Evolutionary conservation across 2,329 filamentous ascomycete species (phyloP).

Genomic region (Thelonectria discophora): DNA sequence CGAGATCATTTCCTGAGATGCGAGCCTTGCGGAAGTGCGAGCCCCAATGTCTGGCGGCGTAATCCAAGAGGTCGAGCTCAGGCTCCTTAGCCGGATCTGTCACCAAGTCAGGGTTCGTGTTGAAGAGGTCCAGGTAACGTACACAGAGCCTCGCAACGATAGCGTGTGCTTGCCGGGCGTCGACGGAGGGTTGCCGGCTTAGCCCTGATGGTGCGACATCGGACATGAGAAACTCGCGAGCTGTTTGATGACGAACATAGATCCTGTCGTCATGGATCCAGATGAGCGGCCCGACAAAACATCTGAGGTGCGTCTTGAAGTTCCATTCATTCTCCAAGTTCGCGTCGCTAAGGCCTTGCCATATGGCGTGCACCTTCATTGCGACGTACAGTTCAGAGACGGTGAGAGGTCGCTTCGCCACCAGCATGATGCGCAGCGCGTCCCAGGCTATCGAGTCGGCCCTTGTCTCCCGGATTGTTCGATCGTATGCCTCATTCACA

Average conservation of each 20-base stretch:
- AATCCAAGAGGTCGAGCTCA: constrained; percentile 21
- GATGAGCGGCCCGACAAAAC: constrained; percentile 43
- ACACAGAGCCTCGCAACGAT: constrained; percentile 37
- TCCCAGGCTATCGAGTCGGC: constrained; percentile 26
- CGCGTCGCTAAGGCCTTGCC: constrained; percentile 26
- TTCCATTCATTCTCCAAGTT: constrained; percentile 35
- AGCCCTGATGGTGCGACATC: constrained; percentile 14
- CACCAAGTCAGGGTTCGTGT: not conserved
- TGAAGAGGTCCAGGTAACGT: constrained; percentile 32
- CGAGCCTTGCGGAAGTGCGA: constrained; percentile 33
- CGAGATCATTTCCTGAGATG: constrained; percentile 14
- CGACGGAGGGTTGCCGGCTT: constrained; percentile 36
- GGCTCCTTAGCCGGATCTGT: not conserved
- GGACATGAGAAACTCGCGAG: constrained; percentile 44
- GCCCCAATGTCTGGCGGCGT: constrained; percentile 35
- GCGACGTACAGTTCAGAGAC: constrained; percentile 44
- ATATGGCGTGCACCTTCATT: constrained; percentile 30
- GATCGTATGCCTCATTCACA: constrained; percentile 44
- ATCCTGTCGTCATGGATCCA: constrained; percentile 40
- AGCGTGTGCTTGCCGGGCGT: constrained; percentile 29
- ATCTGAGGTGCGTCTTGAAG: constrained; percentile 33
- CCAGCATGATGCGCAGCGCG: constrained; percentile 40
- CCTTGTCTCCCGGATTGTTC: constrained; percentile 38
- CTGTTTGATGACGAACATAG: constrained; percentile 47
- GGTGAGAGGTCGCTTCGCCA: constrained; percentile 38